Evolutionary conservation across 108 stramenopile genomes (phyloP), one percentile per base, ranked within the genome.

Genomic region (Nitzschia palea): DNA sequence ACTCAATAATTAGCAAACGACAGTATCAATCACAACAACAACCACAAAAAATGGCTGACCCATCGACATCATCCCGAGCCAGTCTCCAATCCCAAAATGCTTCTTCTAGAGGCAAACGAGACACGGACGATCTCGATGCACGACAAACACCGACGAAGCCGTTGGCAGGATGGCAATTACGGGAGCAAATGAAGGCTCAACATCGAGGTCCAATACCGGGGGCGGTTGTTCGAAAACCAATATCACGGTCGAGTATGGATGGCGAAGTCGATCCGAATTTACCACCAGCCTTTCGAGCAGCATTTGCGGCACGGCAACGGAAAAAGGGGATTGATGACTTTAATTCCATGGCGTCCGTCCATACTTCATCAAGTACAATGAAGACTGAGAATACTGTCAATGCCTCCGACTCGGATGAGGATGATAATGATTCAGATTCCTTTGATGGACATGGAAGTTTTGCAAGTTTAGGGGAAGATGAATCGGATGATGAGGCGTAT

Each of bases 401-500:
- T 29, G 33, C 59, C 5, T 29, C 54, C 4, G 42, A 66, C 42
- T 28, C 35, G 3, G 54, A 28, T 2, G 65, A 66, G 31, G 42
- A 37, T 2, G 55, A 56, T 8, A 44, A 58, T 31, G 62, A 33
- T 63, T 56, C 67, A 4, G 60, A 62, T 73, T 73, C 72, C 4
- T 73, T 65, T 31, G 64, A 59, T 55, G 72, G 64, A 2, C 52
- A 72, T 26, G 72, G 58, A 44, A 73, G 72, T 40, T 73, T 73
- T 52, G 72, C 72, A 22, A 73, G 72, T 31, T 23, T 73, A 40
- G 72, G 55, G 37, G 64, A 65, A 18, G 72, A 73, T n/a, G 64
- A 51, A 22, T 63, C 65, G 27, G 73, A 74, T 44, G 73, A 74
- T 42, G 73, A 74, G 25, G 73, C 73, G 3, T 74, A 74, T 60